Percentiles rank a stretch among this genome's conserved stretches.
Evolutionary conservation across 768 basidiomycete species (phyloP).

Genomic region (Lentinula edodes): DNA sequence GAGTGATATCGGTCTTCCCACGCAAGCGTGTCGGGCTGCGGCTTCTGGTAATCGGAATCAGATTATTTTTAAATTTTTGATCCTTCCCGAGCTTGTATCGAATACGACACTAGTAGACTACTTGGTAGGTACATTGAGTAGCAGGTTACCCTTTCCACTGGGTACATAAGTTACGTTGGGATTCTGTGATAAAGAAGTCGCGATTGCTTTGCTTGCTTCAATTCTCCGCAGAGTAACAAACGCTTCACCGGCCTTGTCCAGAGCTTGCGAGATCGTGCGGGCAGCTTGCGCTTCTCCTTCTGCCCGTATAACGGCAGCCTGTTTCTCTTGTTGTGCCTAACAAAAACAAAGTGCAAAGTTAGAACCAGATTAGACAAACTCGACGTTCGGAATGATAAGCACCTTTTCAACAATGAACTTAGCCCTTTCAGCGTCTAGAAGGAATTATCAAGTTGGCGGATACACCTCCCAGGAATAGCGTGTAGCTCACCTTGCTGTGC

Average conservation of each 20-base stretch:
- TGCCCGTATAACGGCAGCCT: slow-evolving; percentile 95
- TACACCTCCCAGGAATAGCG: neutral
- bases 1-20: slow-evolving; percentile 8
- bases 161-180: slow-evolving; percentile 90
- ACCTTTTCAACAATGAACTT: slow-evolving; percentile 99
- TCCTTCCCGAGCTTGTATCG: neutral
- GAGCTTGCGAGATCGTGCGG: slow-evolving; percentile 80
- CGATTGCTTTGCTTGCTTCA: slow-evolving; percentile 97
- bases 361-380: neutral
- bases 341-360: slow-evolving; percentile 1
- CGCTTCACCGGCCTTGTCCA: slow-evolving; percentile 93
- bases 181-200: slow-evolving; percentile 70
- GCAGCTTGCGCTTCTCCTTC: slow-evolving; percentile 99
- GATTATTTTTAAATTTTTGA: neutral
- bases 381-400: slow-evolving; percentile 10
- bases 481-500: slow-evolving; percentile 84
- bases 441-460: neutral
- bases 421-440: slow-evolving; percentile 90
- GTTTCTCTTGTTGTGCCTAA: slow-evolving; percentile 97
- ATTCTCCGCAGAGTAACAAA: slow-evolving; percentile 95
- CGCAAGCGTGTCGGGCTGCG: neutral
- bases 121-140: slow-evolving; percentile 74
- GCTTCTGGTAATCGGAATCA: neutral
- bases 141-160: slow-evolving; percentile 69
- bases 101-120: slow-evolving; percentile 17